Conservation (phyloP, 345 rosid species). For the Citrus sp. region DNA sequence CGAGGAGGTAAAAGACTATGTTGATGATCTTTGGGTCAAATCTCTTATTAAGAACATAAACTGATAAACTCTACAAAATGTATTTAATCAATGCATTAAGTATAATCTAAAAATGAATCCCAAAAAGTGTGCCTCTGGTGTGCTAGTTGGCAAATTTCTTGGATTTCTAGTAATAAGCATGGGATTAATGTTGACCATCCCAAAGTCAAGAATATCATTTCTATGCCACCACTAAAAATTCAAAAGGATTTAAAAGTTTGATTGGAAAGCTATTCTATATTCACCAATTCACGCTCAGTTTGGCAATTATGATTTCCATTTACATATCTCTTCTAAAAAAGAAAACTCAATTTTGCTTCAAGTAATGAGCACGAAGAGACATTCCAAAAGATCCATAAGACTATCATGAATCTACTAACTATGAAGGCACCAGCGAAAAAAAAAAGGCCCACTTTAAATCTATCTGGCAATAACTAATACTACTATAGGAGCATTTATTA, state of each 20-base stretch:
- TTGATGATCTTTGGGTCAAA: neutral
- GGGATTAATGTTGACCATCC: neutral
- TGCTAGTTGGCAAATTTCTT: neutral
- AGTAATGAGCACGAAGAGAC: neutral
- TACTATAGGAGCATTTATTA: neutral
- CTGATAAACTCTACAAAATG: accelerated
- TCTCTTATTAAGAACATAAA: accelerated
- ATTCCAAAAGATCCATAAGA: neutral
- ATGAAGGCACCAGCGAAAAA: neutral
- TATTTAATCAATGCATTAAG: neutral
- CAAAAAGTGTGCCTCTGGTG: neutral
- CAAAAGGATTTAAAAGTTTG: neutral
- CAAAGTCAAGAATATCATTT: neutral
- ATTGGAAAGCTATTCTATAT: too few relatives aligned
- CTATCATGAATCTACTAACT: too few relatives aligned
- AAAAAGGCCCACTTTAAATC: too few relatives aligned
- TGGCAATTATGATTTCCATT: too few relatives aligned
- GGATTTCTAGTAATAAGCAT: neutral
- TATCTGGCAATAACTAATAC: too few relatives aligned
- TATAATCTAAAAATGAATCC: neutral
- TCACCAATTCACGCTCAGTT: accelerated
- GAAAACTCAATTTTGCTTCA: accelerated
- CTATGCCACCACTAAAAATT: neutral
- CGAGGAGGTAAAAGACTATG: neutral
- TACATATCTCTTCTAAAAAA: neutral